Base-by-base conservation (phyloP, 1,139 yeast genomes). In the Pichia cactophila region DNA sequence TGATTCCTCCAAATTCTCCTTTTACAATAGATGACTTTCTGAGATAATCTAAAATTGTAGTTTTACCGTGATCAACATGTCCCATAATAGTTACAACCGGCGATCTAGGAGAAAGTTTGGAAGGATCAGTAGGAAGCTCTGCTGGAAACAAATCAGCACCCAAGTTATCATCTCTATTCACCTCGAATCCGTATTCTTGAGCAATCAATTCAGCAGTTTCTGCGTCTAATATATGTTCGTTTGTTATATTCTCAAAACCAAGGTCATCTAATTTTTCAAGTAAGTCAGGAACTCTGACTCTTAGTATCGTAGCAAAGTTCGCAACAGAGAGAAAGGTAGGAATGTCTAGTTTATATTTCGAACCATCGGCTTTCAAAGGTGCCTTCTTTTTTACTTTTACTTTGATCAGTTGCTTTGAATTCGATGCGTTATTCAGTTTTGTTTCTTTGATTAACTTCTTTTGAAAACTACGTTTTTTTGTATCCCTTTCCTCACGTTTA, bases 1-100 rank as follows among this genome's bases (percentile, higher is more conserved):
- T 92, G 47, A 92, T 92, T 26, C 99, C 98, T 45, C 99, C 99
- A 65, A 83, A 87, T 62, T 92, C 99, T 41, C 81, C 78, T 33
- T 80, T 80, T 0, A 85, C 97, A 9, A 92, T 80, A 0, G 89
- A 79, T 0, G 96, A 83, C 58, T 87, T 88, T 45, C 97, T 74
- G 58, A 94, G 70, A 58, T 81, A 78, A 63, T 94, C 98, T 52
- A 92, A 73, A 55, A 92, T 84, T 0, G 98, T 90, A 1, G 99
- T 92, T 63, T 92, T 92, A 1, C 99, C 99, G 63, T 92, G 99
- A 66, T 92, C 99, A 41, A 92, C 98, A 67, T 92, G 99, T 5
- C 99, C 99, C 97, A 92, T 92, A 47, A 92, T 87, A 0, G 98
- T 90, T 1, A 92, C 97, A 28, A 92, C 85, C 0, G 99, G 98